Evolutionary conservation across 768 basidiomycete genomes (phyloP).

Genomic region (Austroboletus eburneus): DNA sequence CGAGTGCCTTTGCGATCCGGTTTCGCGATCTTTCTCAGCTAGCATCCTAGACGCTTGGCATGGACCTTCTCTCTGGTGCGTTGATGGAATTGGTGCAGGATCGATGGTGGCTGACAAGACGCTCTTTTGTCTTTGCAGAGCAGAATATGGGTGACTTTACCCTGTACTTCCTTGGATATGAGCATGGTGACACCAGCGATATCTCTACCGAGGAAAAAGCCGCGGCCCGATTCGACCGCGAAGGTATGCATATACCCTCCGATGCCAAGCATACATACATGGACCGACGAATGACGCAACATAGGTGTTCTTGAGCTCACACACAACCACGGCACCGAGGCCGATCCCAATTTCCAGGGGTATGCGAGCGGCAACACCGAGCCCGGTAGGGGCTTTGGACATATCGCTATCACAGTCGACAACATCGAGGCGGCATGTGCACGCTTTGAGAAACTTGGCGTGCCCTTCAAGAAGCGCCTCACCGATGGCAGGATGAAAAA

Average conservation of each 20-base stretch:
- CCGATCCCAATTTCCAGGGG: slow-evolving; percentile 69
- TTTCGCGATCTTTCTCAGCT: not conserved
- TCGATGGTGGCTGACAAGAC: not conserved
- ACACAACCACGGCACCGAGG: slow-evolving; percentile 89
- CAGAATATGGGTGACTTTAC: slow-evolving; percentile 58
- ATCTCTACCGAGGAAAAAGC: slow-evolving; percentile 52
- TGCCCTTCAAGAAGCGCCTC: slow-evolving; percentile 83
- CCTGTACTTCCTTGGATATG: slow-evolving; percentile 84
- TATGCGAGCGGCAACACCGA: slow-evolving; percentile 87
- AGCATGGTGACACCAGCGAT: slow-evolving; percentile 46
- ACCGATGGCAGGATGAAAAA: slow-evolving; percentile 83
- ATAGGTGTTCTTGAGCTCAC: slow-evolving; percentile 79
- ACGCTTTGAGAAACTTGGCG: slow-evolving; percentile 75
- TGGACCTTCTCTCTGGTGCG: slow-evolving; percentile 65
- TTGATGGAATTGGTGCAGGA: not conserved
- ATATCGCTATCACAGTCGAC: slow-evolving; percentile 83
- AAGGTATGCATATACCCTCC: slow-evolving; percentile 46
- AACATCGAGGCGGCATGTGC: slow-evolving; percentile 80
- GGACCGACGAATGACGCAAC: not conserved
- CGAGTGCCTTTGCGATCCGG: slow-evolving; percentile 24
- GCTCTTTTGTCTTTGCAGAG: slow-evolving; percentile 35
- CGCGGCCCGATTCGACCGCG: slow-evolving; percentile 49
- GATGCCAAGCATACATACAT: not conserved
- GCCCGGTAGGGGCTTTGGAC: slow-evolving; percentile 75
- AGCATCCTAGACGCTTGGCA: slow-evolving; percentile 53